phyloP scores from a whole-genome alignment of 2,329 filamentous ascomycete genomes.

The Podosphaera fusca region DNA sequence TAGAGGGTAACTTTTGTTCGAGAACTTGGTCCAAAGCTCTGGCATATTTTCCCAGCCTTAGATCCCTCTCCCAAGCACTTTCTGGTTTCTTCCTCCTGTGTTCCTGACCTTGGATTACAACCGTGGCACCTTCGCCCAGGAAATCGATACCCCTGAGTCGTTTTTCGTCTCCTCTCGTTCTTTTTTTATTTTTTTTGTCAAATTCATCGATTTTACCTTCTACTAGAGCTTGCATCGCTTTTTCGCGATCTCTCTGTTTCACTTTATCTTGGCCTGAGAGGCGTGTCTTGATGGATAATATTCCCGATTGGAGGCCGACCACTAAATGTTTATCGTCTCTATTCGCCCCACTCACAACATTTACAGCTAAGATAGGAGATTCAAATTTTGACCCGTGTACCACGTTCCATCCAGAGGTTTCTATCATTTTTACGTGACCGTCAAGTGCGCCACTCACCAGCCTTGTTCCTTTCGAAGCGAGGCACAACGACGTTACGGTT shows the following conservation, averaged over 20 bases:
- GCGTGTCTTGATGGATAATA: constrained; percentile 79
- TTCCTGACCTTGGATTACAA: constrained; percentile 62
- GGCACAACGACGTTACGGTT: constrained; percentile 70
- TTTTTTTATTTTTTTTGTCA: constrained; percentile 48
- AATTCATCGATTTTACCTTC: constrained; percentile 57
- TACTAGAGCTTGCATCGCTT: constrained; percentile 64
- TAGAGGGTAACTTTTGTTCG: constrained; percentile 29
- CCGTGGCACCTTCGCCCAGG: constrained; percentile 63
- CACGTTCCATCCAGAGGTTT: constrained; percentile 85
- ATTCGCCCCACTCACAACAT: constrained; percentile 45
- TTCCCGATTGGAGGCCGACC: constrained; percentile 82
- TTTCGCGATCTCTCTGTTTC: constrained; percentile 51
- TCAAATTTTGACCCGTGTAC: constrained; percentile 90
- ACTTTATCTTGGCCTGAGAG: constrained; percentile 62
- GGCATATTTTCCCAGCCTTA: constrained; percentile 57
- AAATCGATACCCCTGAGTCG: constrained; percentile 50
- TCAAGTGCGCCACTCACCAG: constrained; percentile 77
- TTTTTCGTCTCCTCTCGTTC: constrained; percentile 32
- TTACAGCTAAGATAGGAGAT: constrained; percentile 67
- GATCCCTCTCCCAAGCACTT: constrained; percentile 55
- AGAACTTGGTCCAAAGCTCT: constrained; percentile 63
- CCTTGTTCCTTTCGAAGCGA: constrained; percentile 59
- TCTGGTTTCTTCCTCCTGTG: constrained; percentile 39
- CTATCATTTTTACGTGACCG: constrained; percentile 91
- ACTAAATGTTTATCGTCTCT: constrained; percentile 77